A percentile compares a stretch with the other conserved stretches of the same genome.
phyloP scores from a whole-genome alignment of 805 yeast genomes.

The Starmerella riodocensis region DNA sequence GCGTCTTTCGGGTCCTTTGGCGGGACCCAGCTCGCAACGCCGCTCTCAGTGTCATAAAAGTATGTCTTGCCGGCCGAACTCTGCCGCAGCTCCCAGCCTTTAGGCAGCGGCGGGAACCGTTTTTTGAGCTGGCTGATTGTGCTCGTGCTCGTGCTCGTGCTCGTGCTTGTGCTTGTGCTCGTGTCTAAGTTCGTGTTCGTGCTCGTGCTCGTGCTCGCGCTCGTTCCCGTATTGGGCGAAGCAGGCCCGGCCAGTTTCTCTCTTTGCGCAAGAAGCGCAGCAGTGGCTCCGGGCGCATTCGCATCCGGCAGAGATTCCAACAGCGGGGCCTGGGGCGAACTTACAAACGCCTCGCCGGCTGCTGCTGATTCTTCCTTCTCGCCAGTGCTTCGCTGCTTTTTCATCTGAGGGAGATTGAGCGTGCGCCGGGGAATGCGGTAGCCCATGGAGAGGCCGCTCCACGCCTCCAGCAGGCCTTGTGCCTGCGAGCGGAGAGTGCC shows the following conservation, averaged over 20 bases:
- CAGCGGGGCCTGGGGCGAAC: background rate
- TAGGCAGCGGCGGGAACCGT: conserved; percentile 32
- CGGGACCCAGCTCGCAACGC: conserved; percentile 45
- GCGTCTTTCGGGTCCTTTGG: conserved; percentile 32
- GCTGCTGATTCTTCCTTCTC: too few species aligned
- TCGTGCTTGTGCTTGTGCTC: background rate
- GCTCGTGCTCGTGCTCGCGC: background rate
- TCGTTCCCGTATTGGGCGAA: too few species aligned
- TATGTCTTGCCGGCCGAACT: conserved; percentile 37
- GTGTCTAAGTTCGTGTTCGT: background rate
- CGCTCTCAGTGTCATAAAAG: conserved; percentile 40
- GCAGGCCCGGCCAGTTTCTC: too few species aligned
- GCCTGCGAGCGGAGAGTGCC: conserved; percentile 34
- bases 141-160: background rate
- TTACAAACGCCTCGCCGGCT: background rate
- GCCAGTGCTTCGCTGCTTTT: conserved; percentile 12
- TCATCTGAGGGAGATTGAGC: conserved; percentile 16
- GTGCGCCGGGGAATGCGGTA: conserved; percentile 64
- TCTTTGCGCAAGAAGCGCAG: too few species aligned
- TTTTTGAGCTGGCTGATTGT: background rate
- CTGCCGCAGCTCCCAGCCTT: conserved; percentile 52
- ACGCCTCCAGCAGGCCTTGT: conserved; percentile 40
- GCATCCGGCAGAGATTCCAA: background rate
- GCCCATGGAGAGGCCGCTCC: conserved; percentile 70
- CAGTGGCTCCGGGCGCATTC: background rate